Base-by-base conservation (phyloP, 2,329 filamentous ascomycete species). In the Epichloe sylvatica region DNA sequence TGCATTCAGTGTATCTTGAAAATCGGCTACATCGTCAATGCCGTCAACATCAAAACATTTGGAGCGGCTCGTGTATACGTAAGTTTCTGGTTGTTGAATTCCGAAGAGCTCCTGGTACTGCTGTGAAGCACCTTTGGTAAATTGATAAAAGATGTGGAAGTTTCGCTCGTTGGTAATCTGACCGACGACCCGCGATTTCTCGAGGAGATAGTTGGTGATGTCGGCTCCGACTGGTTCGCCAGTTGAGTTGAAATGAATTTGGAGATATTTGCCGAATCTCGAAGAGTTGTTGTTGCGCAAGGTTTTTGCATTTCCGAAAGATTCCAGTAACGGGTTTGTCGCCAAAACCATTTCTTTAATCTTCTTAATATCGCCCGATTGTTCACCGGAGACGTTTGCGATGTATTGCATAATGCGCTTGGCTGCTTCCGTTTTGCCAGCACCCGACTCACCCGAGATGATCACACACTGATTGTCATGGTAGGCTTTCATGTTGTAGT, bases 401-500 rank as follows among this genome's bases (percentile, higher is more conserved):
- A 98, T 97, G 70, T 98, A 98, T 70, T 98, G 92, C 91, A 98
- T 98, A 62, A 98, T 86, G 60, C 91, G 84, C 77, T 98, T 97
- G 53, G 92, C 92, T 5, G 92, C 92, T 69, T 98, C 92, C 13
- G 92, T 98, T 76, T 98, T 98, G 66, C 92, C 92, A 35, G 92
- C 92, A 64, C 92, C 92, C 3, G 92, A 97, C 70, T 98, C 92
- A 64, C 92, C 92, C 4, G 92, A 97, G 59, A 98, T 98, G 68
- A 98, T 98, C 58, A 98, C 91, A 71, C 92, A 97, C 68, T 98
- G 92, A 71, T 97, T 97, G 60, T 97, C 92, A 62, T 88, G 88
- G 75, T 98, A 98, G 44, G 90, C 91, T 68, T 97, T 97, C 92
- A 98, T 97, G 73, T 98, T 97, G 73, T 97, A 97, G 74, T 98